Conservation (phyloP, 345 rosid genomes). For the Excoecaria agallocha region DNA sequence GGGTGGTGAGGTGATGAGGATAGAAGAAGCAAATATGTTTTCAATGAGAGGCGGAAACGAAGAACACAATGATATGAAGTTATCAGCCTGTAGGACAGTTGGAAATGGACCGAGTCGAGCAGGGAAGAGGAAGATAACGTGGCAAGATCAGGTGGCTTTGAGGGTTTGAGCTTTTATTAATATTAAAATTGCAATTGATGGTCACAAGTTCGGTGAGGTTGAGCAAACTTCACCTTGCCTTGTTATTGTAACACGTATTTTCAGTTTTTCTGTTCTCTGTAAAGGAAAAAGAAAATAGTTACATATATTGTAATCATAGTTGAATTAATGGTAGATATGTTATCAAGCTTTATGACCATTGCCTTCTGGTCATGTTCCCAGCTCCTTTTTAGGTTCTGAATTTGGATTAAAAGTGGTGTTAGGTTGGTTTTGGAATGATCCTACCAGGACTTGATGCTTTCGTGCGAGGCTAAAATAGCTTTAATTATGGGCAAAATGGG, state of each 20-base stretch:
- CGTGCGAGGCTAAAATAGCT: no score
- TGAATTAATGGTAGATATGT: constrained; percentile 11
- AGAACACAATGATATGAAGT: constrained; percentile 49
- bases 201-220: constrained; percentile 19
- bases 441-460: background rate
- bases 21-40: constrained; percentile 41
- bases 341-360: background rate
- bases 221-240: constrained; percentile 14
- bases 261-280: constrained; percentile 14
- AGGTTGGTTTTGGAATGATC: background rate
- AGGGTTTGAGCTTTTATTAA: constrained; percentile 44
- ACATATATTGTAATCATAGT: constrained; percentile 21
- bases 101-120: constrained; percentile 49
- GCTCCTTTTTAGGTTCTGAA: background rate
- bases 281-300: constrained; percentile 26
- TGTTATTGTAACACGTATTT: background rate
- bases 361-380: background rate
- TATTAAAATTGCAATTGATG: constrained; percentile 18
- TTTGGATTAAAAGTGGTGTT: background rate
- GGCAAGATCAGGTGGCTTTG: constrained; percentile 94
- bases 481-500: no score
- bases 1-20: constrained; percentile 30
- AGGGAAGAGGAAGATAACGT: constrained; percentile 88
- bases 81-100: constrained; percentile 54
- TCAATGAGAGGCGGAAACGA: constrained; percentile 37